phyloP scores from a whole-genome alignment of 805 yeast species.

The Yueomyces sinensis region DNA sequence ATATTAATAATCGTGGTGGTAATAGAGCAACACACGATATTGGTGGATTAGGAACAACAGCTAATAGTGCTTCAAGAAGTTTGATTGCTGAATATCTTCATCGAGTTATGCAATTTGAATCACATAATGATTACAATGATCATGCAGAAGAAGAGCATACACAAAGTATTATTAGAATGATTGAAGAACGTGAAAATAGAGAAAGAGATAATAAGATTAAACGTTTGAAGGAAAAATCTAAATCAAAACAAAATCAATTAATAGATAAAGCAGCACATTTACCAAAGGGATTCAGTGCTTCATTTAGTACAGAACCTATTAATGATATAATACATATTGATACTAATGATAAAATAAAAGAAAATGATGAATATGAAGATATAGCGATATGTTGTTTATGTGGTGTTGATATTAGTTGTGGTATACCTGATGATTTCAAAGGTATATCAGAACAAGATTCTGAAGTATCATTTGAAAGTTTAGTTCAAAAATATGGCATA shows the following conservation, averaged over 20 bases:
- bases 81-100: neutral
- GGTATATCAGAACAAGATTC: slow-evolving; percentile 15
- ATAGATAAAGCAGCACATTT: slow-evolving; percentile 10
- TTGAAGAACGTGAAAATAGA: slow-evolving; percentile 22
- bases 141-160: slow-evolving; percentile 10
- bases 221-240: slow-evolving; percentile 15
- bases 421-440: slow-evolving; percentile 43
- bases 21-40: neutral
- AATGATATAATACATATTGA: slow-evolving; percentile 2
- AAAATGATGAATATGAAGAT: slow-evolving; percentile 23
- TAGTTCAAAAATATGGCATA: slow-evolving; percentile 24
- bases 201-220: slow-evolving; percentile 16
- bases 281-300: slow-evolving; percentile 21
- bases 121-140: slow-evolving; percentile 1
- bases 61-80: slow-evolving; percentile 1
- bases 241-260: slow-evolving; percentile 15
- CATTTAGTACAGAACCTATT: slow-evolving; percentile 14
- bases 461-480: slow-evolving; percentile 17
- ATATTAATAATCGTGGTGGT: slow-evolving; percentile 2
- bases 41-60: neutral
- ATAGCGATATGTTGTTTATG: slow-evolving; percentile 51
- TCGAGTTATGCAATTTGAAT: neutral
- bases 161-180: slow-evolving; percentile 20
- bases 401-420: slow-evolving; percentile 60
- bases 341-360: slow-evolving; percentile 4